These are phyloP conservation scores for Fusarium napiforme DNA, from an alignment of 2,329 filamentous ascomycete species.

Conservation along the genomic window DNA sequence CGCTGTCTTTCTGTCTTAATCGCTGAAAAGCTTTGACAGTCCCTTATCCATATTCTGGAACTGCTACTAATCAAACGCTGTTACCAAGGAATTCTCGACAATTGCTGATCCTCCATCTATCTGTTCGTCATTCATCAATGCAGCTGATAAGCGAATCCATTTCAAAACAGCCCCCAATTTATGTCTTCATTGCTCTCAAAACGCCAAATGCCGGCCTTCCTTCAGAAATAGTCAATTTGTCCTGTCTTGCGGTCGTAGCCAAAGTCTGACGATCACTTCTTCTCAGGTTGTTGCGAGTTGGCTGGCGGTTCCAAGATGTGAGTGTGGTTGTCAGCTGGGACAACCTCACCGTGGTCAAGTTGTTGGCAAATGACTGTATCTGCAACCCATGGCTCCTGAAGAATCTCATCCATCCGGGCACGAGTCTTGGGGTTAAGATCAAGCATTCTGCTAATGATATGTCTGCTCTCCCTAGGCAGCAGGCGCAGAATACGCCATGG, in stretches of 20 bases:
- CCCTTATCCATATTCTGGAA: constrained; percentile 1
- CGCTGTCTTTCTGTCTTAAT: neutral
- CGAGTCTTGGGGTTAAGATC: constrained; percentile 86
- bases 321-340: constrained; percentile 79
- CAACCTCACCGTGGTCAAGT: constrained; percentile 73
- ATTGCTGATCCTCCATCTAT: constrained; percentile 43
- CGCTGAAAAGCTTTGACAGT: neutral
- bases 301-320: constrained; percentile 84
- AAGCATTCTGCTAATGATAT: constrained; percentile 93
- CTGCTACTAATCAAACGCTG: constrained; percentile 13
- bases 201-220: constrained; percentile 36
- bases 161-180: constrained; percentile 29
- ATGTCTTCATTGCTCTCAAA: constrained; percentile 36
- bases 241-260: neutral
- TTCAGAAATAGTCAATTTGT: constrained; percentile 9
- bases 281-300: constrained; percentile 49
- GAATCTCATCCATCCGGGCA: constrained; percentile 85
- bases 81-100: constrained; percentile 19
- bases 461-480: constrained; percentile 86
- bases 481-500: constrained; percentile 91
- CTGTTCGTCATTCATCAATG: constrained; percentile 36
- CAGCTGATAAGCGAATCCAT: constrained; percentile 31
- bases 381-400: constrained; percentile 90
- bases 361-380: constrained; percentile 87
- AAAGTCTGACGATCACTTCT: constrained; percentile 34